Evolutionary conservation across 176 grass and related monocot genomes (phyloP), one percentile per base, ranked within the genome.

Genomic region (Juncus inflexus): DNA sequence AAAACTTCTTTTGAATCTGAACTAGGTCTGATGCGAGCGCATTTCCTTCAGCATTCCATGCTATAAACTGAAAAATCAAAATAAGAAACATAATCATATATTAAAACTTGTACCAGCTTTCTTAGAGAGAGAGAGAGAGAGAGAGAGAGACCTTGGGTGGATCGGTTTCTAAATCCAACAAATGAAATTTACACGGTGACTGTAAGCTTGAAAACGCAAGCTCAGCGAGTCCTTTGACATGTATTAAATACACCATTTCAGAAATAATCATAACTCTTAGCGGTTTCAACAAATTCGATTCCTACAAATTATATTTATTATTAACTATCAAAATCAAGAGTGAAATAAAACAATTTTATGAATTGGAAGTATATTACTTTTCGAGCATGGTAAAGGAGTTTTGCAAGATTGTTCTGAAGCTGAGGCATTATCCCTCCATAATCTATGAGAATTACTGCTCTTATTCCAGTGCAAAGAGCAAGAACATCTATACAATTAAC

Each of bases 241-340:
- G 71, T 80, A 91, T 83, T 54, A 91, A 74, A 52, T 89, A 97
- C 60, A 81, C 70, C 81, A 89, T 89, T 47, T 97, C 92, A 45
- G 77, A 73, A 42, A 91, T 68, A 72, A 91, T 60, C 84, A 91
- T 86, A 76, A 97, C 77, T 58, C 74, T 86, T 43, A 97, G 70
- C 9, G 78, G 79, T 38, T 72, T 84, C 67, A 91, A 74, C 3
- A 83, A 82, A n/a, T 35, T 77, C 70, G 84, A 66, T 75, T 91
- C 82, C 92, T 91, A 67, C 51, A 78, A n/a, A n/a, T n/a, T n/a
- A n/a, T n/a, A n/a, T n/a, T n/a, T n/a, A n/a, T n/a, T n/a, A n/a
- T n/a, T n/a, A n/a, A n/a, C n/a, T n/a, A n/a, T n/a, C n/a, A n/a
- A n/a, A n/a, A n/a, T n/a, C n/a, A n/a, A n/a, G n/a, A n/a, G n/a